Percentiles rank a stretch among this genome's conserved stretches.
Evolutionary conservation across 805 yeast species (phyloP).

Genomic region (Lachancea nothofagi): DNA sequence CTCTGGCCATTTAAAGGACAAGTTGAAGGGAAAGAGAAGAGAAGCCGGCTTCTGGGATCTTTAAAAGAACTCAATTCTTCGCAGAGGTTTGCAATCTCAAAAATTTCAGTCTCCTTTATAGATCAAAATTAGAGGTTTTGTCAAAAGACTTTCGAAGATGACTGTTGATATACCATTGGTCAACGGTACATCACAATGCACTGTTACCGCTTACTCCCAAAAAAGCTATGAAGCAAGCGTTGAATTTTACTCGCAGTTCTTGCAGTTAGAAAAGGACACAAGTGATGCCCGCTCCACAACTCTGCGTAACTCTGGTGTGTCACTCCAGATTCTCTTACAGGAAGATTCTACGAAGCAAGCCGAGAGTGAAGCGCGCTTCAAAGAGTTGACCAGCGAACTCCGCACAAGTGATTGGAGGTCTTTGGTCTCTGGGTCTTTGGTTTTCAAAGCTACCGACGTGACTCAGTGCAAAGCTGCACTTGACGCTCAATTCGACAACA

Average conservation of each 20-base stretch:
- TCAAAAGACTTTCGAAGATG: constrained; percentile 11
- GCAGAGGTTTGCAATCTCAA: no score
- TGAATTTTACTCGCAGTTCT: constrained; percentile 43
- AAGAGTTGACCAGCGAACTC: constrained; percentile 1
- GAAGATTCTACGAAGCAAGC: constrained; percentile 17
- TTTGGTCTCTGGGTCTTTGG: constrained; percentile 36
- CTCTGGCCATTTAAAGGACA: constrained; percentile 7
- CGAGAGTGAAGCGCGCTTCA: constrained; percentile 24
- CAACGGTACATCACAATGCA: constrained; percentile 51
- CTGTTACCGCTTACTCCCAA: constrained; percentile 47
- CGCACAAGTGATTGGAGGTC: constrained; percentile 47
- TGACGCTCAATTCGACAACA: constrained; percentile 29
- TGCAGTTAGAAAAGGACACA: constrained; percentile 15
- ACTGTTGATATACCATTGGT: constrained; percentile 32
- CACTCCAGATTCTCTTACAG: constrained; percentile 26
- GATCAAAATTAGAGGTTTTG: not conserved
- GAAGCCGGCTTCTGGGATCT: no score
- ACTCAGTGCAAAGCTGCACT: constrained; percentile 26
- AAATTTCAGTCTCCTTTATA: no score
- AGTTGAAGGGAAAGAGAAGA: constrained; percentile 4
- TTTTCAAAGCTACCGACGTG: constrained; percentile 33
- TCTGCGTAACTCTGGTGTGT: constrained; percentile 19
- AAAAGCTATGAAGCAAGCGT: constrained; percentile 42
- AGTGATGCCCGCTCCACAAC: constrained; percentile 2
- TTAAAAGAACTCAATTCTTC: no score